These are phyloP conservation scores for Schizochytrium sp. DNA, from an alignment of 108 stramenopile genomes.

Conservation along the genomic window DNA sequence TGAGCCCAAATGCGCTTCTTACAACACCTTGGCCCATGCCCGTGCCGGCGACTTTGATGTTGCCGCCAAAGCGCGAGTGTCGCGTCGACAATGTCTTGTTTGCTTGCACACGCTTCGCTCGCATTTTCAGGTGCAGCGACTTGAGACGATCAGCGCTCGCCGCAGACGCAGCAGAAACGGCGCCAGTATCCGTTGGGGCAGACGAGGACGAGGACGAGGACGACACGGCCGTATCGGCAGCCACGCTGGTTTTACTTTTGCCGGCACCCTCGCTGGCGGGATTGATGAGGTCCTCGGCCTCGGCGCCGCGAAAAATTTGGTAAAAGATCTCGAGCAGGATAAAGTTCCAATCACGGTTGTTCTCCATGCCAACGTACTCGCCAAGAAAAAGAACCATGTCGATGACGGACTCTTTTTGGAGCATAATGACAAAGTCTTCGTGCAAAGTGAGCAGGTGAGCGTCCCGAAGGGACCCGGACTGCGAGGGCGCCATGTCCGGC, in stretches of 20 bases:
- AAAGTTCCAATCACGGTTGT: conserved; percentile 12
- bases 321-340: background rate
- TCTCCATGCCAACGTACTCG: background rate
- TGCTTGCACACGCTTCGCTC: background rate
- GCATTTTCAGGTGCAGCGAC: background rate
- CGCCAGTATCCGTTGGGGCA: too few species aligned
- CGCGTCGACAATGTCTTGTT: background rate
- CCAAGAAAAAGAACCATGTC: background rate
- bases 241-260: background rate
- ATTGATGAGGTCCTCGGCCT: background rate
- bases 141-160: background rate
- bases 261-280: background rate
- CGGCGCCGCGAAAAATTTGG: conserved; percentile 1
- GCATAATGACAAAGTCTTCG: background rate
- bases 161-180: background rate
- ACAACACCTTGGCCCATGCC: background rate
- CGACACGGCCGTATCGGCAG: background rate
- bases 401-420: background rate
- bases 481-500: background rate
- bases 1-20: background rate
- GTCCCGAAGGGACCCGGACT: background rate
- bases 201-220: background rate
- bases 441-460: background rate
- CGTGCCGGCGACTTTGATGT: background rate
- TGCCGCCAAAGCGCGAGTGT: background rate